Percentiles rank a stretch among this genome's conserved stretches.
These are phyloP conservation scores for Podila verticillata DNA, from an alignment of 192 early-diverging fungal genomes.

Conservation along the genomic window DNA sequence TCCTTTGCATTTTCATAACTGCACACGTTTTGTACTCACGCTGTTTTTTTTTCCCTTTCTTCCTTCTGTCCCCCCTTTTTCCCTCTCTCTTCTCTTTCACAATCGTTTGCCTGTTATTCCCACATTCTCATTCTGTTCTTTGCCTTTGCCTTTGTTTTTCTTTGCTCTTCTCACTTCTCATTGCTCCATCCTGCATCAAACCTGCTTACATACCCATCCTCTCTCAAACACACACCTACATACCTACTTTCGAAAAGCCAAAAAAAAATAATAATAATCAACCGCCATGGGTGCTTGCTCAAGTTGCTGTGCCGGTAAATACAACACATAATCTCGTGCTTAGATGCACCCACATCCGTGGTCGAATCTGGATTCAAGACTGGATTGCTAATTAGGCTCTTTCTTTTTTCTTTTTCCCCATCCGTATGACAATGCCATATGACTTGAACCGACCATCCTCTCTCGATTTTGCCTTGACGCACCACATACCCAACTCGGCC, in stretches of 20 bases:
- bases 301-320: conserved; percentile 50
- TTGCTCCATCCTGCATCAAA: neutral
- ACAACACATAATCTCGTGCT: neutral
- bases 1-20: neutral
- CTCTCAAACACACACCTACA: neutral
- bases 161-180: neutral
- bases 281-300: conserved; percentile 50
- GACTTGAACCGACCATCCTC: neutral
- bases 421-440: neutral
- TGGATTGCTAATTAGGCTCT: neutral
- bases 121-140: neutral
- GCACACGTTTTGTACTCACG: neutral
- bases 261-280: neutral
- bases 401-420: neutral
- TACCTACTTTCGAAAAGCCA: neutral
- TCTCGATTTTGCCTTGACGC: neutral
- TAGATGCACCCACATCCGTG: too few relatives aligned
- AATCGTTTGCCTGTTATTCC: neutral
- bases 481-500: neutral
- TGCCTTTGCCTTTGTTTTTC: neutral
- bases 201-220: conserved; percentile 6
- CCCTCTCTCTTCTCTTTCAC: neutral
- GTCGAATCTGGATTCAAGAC: neutral
- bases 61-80: neutral
- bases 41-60: neutral